Percentiles rank a stretch among this genome's conserved stretches.
Evolutionary conservation across 2,329 filamentous ascomycete genomes (phyloP).

Genomic region (Pestalotiopsis sp.): DNA sequence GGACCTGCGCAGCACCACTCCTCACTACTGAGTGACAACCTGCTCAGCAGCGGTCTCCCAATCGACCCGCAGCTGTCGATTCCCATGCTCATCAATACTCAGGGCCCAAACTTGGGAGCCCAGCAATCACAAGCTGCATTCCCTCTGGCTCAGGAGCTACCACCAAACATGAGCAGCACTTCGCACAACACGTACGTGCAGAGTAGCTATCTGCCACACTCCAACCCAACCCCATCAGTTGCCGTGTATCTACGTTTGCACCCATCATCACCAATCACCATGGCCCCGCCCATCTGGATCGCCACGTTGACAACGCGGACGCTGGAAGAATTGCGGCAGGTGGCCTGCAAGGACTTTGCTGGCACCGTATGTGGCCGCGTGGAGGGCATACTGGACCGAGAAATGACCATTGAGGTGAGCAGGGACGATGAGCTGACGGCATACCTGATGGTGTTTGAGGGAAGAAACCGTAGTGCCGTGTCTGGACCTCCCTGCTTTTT

Average conservation of each 20-base stretch:
- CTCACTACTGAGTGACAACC: constrained; percentile 17
- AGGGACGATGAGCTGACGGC: constrained; percentile 72
- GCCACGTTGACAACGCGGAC: constrained; percentile 61
- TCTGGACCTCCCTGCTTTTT: constrained; percentile 43
- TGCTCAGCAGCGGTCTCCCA: constrained; percentile 25
- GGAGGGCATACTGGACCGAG: constrained; percentile 65
- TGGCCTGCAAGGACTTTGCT: constrained; percentile 63
- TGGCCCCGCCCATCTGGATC: constrained; percentile 62
- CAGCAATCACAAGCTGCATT: constrained; percentile 17
- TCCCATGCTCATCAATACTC: constrained; percentile 50
- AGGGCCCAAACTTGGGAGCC: constrained; percentile 14
- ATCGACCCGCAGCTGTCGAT: constrained; percentile 64
- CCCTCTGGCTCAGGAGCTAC: constrained; percentile 12
- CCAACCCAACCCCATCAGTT: constrained; percentile 35
- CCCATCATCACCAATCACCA: constrained; percentile 59
- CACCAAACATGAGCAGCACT: constrained; percentile 10
- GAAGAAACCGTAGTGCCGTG: constrained; percentile 28
- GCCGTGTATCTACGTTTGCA: constrained; percentile 73
- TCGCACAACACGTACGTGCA: constrained; percentile 26
- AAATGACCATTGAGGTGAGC: constrained; percentile 65
- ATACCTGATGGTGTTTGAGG: constrained; percentile 68
- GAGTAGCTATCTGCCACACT: constrained; percentile 28
- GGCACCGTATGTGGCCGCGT: constrained; percentile 61
- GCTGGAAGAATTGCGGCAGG: constrained; percentile 63
- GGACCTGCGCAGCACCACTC: constrained; percentile 18